Conservation (phyloP, 352 stramenopile genomes). For the Globisporangium nunn region DNA sequence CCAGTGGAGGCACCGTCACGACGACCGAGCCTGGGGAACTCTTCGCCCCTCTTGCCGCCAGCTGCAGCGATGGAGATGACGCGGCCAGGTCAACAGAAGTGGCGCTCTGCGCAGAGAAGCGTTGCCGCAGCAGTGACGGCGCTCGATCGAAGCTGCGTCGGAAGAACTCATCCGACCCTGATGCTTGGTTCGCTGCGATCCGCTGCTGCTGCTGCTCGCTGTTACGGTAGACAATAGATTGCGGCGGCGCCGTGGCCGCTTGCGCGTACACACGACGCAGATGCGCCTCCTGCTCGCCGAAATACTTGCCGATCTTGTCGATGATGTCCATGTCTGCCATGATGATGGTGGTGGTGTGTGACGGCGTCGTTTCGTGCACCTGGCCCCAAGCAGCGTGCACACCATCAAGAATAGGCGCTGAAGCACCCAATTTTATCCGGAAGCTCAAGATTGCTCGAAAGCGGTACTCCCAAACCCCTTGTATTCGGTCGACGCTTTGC, state of each 20-base stretch:
- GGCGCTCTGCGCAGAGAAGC: background rate
- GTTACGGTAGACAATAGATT: background rate
- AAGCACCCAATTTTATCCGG: too few relatives aligned
- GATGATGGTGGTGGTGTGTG: too few relatives aligned
- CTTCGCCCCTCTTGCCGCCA: background rate
- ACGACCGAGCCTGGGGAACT: background rate
- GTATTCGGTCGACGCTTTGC: too few relatives aligned
- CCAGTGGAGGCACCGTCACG: background rate
- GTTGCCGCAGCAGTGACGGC: background rate
- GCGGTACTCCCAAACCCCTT: too few relatives aligned
- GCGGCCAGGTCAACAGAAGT: background rate
- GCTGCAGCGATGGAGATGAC: too few relatives aligned
- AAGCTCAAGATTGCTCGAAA: too few relatives aligned
- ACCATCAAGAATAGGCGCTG: too few relatives aligned
- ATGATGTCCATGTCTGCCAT: conserved; percentile 17
- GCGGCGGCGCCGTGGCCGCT: conserved; percentile 4
- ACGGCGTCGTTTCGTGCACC: too few relatives aligned
- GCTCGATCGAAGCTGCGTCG: background rate
- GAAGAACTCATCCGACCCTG: background rate
- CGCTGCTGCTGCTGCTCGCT: background rate
- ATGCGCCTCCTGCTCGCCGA: conserved; percentile 52
- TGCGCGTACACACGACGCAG: conserved; percentile 33
- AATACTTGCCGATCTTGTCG: conserved; percentile 64
- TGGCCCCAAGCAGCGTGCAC: too few relatives aligned
- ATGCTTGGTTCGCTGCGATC: background rate